A percentile compares a stretch with the other conserved stretches of the same genome.
Conservation (phyloP, 139 green algal genomes). For the Chlamydomonas incerta region DNA sequence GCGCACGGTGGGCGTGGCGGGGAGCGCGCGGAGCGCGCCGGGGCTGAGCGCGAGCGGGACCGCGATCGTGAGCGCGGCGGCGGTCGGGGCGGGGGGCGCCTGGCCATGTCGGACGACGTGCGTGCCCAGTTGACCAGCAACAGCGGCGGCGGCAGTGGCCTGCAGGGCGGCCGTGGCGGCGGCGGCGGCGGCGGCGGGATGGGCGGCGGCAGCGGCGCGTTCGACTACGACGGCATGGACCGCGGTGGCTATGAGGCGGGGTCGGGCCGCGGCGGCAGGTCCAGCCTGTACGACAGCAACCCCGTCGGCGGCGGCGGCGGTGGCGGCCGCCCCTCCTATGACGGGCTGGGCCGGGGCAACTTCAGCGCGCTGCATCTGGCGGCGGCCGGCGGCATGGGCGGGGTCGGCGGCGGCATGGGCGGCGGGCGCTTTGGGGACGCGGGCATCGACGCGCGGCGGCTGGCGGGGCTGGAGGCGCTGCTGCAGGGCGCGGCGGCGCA, state of each 20-base stretch:
- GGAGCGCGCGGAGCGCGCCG: not conserved
- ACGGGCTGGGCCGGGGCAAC: too few species aligned
- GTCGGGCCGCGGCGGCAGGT: too few species aligned
- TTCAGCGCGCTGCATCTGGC: not conserved
- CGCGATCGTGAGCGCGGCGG: not conserved
- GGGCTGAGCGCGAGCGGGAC: not conserved
- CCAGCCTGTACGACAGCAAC: too few species aligned
- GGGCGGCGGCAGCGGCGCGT: too few species aligned
- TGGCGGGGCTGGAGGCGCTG: conserved; percentile 22
- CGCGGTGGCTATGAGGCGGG: too few species aligned
- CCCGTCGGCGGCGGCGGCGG: too few species aligned
- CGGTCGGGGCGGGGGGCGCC: not conserved
- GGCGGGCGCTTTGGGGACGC: not conserved
- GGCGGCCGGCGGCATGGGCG: not conserved
- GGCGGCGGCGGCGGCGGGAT: too few species aligned
- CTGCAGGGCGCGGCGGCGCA: not conserved
- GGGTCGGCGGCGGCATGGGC: not conserved
- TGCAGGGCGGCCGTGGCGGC: too few species aligned
- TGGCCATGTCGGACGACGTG: not conserved
- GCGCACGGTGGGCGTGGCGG: not conserved
- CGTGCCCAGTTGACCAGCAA: not conserved
- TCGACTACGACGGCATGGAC: not conserved
- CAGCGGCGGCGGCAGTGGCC: not conserved
- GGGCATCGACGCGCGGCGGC: not conserved
- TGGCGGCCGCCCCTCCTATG: too few species aligned